These are phyloP conservation scores for Myxozyma kluyveri DNA, from an alignment of 805 yeast species.

Conservation along the genomic window DNA sequence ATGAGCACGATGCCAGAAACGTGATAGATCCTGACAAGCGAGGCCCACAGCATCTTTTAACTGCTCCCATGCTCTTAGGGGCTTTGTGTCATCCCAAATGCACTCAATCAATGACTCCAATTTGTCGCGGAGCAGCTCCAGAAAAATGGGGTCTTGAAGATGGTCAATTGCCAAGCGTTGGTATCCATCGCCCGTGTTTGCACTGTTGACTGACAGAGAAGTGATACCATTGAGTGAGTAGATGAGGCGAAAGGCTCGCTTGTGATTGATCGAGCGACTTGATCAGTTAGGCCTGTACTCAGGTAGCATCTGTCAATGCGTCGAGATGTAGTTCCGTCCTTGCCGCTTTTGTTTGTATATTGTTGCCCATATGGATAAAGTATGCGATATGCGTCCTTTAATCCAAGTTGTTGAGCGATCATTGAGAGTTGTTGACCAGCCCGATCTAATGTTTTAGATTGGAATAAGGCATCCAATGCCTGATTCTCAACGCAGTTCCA, in stretches of 20 bases:
- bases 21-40: not conserved
- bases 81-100: not conserved
- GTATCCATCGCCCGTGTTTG: not conserved
- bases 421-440: no score
- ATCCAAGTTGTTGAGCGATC: no score
- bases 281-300: not conserved
- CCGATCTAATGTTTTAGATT: no score
- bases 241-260: not conserved
- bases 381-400: no score
- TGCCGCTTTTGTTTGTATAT: no score
- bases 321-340: not conserved
- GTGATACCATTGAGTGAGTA: not conserved
- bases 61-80: not conserved
- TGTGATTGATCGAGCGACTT: not conserved
- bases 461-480: no score
- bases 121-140: not conserved
- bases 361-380: no score
- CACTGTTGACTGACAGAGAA: not conserved
- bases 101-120: not conserved
- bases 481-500: no score
- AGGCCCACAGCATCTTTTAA: not conserved
- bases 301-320: not conserved
- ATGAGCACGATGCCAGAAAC: not conserved
- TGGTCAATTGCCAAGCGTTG: not conserved
- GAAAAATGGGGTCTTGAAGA: not conserved